Evolutionary conservation across 2,329 filamentous ascomycete genomes (phyloP), one percentile per base, ranked within the genome.

Genomic region (Ascochyta koolunga): DNA sequence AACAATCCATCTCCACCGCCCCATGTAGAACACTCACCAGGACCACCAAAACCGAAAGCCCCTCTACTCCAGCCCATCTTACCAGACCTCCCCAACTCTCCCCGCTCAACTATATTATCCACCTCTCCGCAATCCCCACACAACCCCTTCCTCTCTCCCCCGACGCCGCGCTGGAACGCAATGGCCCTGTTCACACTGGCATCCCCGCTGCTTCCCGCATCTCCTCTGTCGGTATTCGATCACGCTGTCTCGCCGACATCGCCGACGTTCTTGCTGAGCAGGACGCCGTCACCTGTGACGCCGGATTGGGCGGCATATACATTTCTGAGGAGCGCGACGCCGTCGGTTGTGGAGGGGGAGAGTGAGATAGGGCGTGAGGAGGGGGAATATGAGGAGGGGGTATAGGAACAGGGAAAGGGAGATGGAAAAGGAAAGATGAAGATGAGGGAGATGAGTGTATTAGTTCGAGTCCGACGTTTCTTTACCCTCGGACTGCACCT

Each of bases 141-240:
- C 35, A 66, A 67, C 16, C 58, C 58, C 3, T 67, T 61, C 37
- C 58, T 66, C 32, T 43, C 39, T 15, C 51, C 58, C 4, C 56
- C 57, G n/a, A 37, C 15, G 11, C 35, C 48, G 18, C 31, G 16
- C 9, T 35, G 11, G 3, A 48, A n/a, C 18, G 11, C 47, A 25
- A 42, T n/a, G 7, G 18, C 40, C 2, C 9, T 53, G 2, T 44
- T 56, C 19, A 36, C 36, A 6, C 39, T 46, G 6, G 56, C 60
- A 13, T 51, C 55, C 5, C 64, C 60, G 2, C 27, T 64, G 0
- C 49, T 66, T 4, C 59, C 60, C 7, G 56, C 60, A 1, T 66
- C 58, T 2, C 62, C 60, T 2, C 36, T 66, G 2, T 64, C 63
- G 0, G 41, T 66, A 5, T 66, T 67, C 21, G 59, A 67, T 18